Evolutionary conservation across 345 rosid species (phyloP).

Genomic region (Limnanthes douglasii): DNA sequence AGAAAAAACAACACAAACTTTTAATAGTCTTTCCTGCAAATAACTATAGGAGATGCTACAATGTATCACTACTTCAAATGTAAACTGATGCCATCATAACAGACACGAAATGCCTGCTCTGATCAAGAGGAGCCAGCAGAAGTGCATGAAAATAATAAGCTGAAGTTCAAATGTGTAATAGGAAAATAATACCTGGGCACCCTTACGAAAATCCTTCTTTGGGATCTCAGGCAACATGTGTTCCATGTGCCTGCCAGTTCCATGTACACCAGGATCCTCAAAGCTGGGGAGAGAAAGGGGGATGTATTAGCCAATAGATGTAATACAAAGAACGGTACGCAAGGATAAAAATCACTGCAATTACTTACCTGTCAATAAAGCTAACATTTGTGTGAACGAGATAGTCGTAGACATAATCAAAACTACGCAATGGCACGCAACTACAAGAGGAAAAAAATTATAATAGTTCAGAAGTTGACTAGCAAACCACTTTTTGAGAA

Average conservation of each 20-base stretch:
- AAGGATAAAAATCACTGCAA: not conserved
- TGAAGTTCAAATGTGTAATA: too few species aligned
- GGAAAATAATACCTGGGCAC: slow-evolving; percentile 99
- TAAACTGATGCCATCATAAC: not conserved
- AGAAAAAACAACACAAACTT: not conserved
- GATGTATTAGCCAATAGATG: slow-evolving; percentile 1
- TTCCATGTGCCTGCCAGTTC: slow-evolving; percentile 93
- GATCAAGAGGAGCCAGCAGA: not conserved
- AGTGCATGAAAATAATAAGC: too few species aligned
- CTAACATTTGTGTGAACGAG: slow-evolving; percentile 74
- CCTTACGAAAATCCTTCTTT: slow-evolving; percentile 86
- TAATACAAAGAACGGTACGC: not conserved
- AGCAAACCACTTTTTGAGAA: not conserved
- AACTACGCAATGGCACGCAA: slow-evolving; percentile 80
- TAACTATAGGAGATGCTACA: not conserved
- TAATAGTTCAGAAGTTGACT: not conserved
- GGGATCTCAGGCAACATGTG: slow-evolving; percentile 94
- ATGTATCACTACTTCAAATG: slow-evolving; percentile 5
- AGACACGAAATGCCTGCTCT: not conserved
- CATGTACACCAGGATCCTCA: slow-evolving; percentile 94
- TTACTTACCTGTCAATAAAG: slow-evolving; percentile 72
- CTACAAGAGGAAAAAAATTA: slow-evolving; percentile 28
- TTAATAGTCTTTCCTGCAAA: slow-evolving; percentile 1
- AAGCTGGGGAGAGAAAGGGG: slow-evolving; percentile 38
- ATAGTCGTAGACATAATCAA: slow-evolving; percentile 80